These are phyloP conservation scores for Poronia punctata DNA, from an alignment of 495 filamentous ascomycete genomes.

Conservation along the genomic window DNA sequence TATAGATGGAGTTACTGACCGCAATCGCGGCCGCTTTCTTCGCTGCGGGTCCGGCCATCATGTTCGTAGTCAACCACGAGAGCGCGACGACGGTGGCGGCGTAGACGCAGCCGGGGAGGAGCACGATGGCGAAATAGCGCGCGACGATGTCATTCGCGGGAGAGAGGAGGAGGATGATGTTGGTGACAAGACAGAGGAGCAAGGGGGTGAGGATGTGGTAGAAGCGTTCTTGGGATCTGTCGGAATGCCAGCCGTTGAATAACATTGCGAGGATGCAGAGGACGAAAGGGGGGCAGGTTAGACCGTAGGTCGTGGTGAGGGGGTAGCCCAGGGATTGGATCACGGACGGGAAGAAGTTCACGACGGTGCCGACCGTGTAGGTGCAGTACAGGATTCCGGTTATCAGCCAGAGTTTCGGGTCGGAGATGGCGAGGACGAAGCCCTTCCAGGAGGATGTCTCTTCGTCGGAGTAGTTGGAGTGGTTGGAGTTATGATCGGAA, in stretches of 20 bases:
- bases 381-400: slow-evolving; percentile 13
- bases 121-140: slow-evolving; percentile 16
- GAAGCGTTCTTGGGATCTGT: slow-evolving; percentile 14
- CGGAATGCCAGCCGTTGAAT: slow-evolving; percentile 13
- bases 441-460: slow-evolving; percentile 10
- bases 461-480: slow-evolving; percentile 7
- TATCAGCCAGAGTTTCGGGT: slow-evolving; percentile 15
- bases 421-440: slow-evolving; percentile 10
- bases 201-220: slow-evolving; percentile 13
- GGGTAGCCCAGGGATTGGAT: slow-evolving; percentile 13
- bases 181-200: slow-evolving; percentile 9
- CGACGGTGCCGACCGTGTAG: slow-evolving; percentile 11
- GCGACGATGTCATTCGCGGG: slow-evolving; percentile 10
- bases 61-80: slow-evolving; percentile 15
- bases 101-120: slow-evolving; percentile 14
- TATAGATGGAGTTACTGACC: slow-evolving; percentile 20
- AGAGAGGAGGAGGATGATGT: slow-evolving; percentile 19
- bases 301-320: slow-evolving; percentile 11
- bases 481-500: slow-evolving; percentile 11
- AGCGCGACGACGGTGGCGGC: slow-evolving; percentile 11
- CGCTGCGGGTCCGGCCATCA: slow-evolving; percentile 8
- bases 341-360: slow-evolving; percentile 19
- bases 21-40: slow-evolving; percentile 18
- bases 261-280: slow-evolving; percentile 13
- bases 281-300: slow-evolving; percentile 15